Evolutionary conservation across 257 asterid genomes (phyloP), one percentile per base, ranked within the genome.

Genomic region (Solanum ossicruentum): DNA sequence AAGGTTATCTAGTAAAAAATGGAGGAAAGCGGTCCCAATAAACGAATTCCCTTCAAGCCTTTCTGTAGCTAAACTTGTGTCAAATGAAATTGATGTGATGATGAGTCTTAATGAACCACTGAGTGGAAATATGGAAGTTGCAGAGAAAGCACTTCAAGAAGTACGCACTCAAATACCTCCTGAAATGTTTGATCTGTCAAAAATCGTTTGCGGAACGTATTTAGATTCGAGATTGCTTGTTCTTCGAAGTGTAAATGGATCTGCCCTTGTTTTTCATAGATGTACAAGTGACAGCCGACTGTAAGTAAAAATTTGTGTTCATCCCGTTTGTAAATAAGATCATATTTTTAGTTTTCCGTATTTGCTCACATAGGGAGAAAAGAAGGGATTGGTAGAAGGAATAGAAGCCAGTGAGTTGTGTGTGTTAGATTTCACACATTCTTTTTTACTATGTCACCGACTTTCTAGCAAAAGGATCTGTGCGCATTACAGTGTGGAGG

Each of bases 181-280:
- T 4, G 99, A 95, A 86, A 63, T 91, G 84, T 95, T 95, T 66
- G 99, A 95, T 88, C 87, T 90, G 49, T 92, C 98, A 1, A 93
- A 91, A 66, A 87, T 96, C n/a, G 93, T 96, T 2, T 96, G 98
- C 73, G 99, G 98, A 13, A 94, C 99, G 8, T 96, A 91, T 36
- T 89, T 95, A 2, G 98, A 95, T 89, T 87, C 97, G n/a, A 93
- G 98, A 92, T 84, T 95, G 88, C 94, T 93, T 12, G 88, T 95
- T 36, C 92, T 95, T 43, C 81, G 97, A 60, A 87, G 96, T 60
- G 95, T 93, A 12, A 89, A 90, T 85, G 99, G 99, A 12, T 93
- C 98, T 3, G 97, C 99, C 0, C 82, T 91, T 78, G 28, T 94
- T 84, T 92, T 95, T 70, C 90, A 94, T 3, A 94, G 98, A 84